These are phyloP conservation scores for Hordeum pubiflorum DNA, from an alignment of 202 grass and related monocot species.

Conservation along the genomic window DNA sequence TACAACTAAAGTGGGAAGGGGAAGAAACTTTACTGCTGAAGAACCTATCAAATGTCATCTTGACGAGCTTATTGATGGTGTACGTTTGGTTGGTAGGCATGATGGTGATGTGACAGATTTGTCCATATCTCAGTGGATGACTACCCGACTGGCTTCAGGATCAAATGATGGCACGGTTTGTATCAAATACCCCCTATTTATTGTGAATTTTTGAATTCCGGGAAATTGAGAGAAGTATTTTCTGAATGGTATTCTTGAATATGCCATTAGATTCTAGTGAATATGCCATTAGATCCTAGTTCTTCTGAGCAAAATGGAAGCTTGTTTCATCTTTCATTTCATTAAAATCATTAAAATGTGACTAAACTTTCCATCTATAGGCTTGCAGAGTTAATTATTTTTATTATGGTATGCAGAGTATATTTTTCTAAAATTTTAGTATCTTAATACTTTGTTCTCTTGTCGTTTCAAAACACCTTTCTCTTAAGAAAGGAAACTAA, in stretches of 20 bases:
- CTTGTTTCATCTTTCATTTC: not conserved
- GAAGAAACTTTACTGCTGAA: constrained; percentile 63
- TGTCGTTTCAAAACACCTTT: not conserved
- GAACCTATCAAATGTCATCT: constrained; percentile 82
- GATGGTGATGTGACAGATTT: constrained; percentile 83
- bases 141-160: constrained; percentile 77
- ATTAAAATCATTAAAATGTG: not conserved
- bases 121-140: constrained; percentile 99
- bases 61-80: constrained; percentile 75
- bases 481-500: not conserved
- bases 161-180: constrained; percentile 98
- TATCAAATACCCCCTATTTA: constrained; percentile 18
- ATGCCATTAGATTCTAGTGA: not conserved
- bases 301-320: not conserved
- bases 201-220: not conserved
- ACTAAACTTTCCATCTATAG: not conserved
- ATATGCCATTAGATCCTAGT: not conserved
- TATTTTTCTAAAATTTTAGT: not conserved
- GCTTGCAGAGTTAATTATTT: not conserved
- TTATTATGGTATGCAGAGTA: not conserved
- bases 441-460: not conserved
- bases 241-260: not conserved
- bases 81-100: constrained; percentile 79
- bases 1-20: constrained; percentile 79
- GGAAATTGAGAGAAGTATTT: not conserved